These are phyloP conservation scores for Aspergillus cejpii DNA, from an alignment of 2,329 filamentous ascomycete species.

Conservation along the genomic window DNA sequence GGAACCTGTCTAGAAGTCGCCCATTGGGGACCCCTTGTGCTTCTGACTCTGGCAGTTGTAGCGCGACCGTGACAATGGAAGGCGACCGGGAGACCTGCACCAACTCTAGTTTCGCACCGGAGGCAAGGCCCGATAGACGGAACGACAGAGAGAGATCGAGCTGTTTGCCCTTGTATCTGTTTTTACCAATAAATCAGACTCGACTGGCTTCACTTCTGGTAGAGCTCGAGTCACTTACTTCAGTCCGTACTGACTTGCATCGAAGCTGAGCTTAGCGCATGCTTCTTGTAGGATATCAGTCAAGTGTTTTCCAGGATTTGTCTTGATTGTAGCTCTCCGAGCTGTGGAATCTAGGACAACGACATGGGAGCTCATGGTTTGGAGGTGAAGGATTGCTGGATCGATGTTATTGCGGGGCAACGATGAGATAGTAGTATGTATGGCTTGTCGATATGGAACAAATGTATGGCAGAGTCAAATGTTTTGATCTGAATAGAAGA, in stretches of 20 bases:
- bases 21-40: conserved; percentile 56
- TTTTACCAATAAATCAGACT: conserved; percentile 11
- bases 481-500: not conserved
- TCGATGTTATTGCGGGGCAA: conserved; percentile 17
- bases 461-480: not conserved
- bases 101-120: conserved; percentile 88
- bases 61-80: conserved; percentile 76
- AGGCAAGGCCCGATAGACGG: conserved; percentile 70
- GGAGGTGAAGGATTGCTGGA: conserved; percentile 2
- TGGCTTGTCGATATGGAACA: not conserved
- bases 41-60: conserved; percentile 73
- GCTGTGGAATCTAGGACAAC: conserved; percentile 77
- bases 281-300: conserved; percentile 82
- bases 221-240: conserved; percentile 55
- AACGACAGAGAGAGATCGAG: conserved; percentile 81
- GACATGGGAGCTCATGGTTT: conserved; percentile 74
- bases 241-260: conserved; percentile 66
- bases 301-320: conserved; percentile 70
- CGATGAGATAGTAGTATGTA: not conserved
- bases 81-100: conserved; percentile 80
- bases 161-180: conserved; percentile 71
- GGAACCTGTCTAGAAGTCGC: conserved; percentile 74
- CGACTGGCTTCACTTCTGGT: not conserved
- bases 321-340: conserved; percentile 73
- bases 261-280: conserved; percentile 70